A percentile compares a stretch with the other conserved stretches of the same genome.
phyloP scores from a whole-genome alignment of 2,329 filamentous ascomycete genomes.

The Laburnicola sp. region DNA sequence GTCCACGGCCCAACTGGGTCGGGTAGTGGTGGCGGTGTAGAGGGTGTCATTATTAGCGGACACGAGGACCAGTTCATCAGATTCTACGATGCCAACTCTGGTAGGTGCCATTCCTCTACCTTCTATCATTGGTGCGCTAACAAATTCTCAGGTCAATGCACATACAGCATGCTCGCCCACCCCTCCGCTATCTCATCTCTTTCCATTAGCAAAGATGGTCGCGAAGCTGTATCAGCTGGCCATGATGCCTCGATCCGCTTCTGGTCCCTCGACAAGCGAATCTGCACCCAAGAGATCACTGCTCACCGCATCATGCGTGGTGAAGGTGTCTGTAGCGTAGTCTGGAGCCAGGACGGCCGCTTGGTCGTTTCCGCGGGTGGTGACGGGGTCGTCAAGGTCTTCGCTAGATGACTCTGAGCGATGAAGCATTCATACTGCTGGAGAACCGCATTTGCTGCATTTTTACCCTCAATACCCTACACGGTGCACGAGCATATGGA shows the following conservation, averaged over 20 bases:
- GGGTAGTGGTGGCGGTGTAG: slow-evolving; percentile 71
- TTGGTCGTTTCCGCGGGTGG: slow-evolving; percentile 95
- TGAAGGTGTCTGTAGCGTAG: slow-evolving; percentile 90
- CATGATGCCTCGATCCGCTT: slow-evolving; percentile 95
- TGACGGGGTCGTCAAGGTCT: slow-evolving; percentile 95
- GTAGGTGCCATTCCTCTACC: slow-evolving; percentile 62
- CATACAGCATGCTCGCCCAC: slow-evolving; percentile 97
- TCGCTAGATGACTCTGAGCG: slow-evolving; percentile 44
- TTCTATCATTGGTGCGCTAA: slow-evolving; percentile 5
- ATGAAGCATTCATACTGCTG: neutral
- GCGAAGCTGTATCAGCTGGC: slow-evolving; percentile 91
- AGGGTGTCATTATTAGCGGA: slow-evolving; percentile 92
- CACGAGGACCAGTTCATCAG: slow-evolving; percentile 95
- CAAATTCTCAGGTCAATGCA: slow-evolving; percentile 83
- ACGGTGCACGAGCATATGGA: slow-evolving; percentile 11
- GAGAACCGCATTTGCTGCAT: slow-evolving; percentile 7
- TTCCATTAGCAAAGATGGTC: slow-evolving; percentile 88
- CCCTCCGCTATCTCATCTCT: slow-evolving; percentile 90
- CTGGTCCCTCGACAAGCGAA: slow-evolving; percentile 95
- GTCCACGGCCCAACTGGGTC: slow-evolving; percentile 82
- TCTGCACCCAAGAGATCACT: slow-evolving; percentile 93
- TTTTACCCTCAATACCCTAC: slow-evolving; percentile 13
- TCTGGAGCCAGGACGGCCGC: slow-evolving; percentile 93
- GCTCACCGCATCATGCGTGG: slow-evolving; percentile 92
- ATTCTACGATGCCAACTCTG: slow-evolving; percentile 98